Base-by-base conservation (phyloP, 192 early-diverging fungal genomes). In the Obelidium mucronatum region DNA sequence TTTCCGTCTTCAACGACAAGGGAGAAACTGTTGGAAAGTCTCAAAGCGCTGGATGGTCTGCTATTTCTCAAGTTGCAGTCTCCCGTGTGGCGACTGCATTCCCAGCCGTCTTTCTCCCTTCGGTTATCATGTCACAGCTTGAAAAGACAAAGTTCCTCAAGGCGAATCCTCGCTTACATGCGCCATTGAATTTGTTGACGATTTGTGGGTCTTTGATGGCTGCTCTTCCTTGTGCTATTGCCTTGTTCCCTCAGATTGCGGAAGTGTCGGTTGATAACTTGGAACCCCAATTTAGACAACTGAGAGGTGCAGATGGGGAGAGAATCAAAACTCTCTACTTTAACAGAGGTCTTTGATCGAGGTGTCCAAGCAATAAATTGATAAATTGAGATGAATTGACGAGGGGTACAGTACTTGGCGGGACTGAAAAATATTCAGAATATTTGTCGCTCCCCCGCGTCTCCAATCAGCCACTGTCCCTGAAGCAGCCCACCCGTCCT, bases 191-290 rank as follows among this genome's bases (percentile, higher is more conserved):
- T 68, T 94, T 71, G 84, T 86, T 79, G 79, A 78, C 63, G 11
- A 92, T 95, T 58, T 82, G 90, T 3, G 69, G 88, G 13, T 92
- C 88, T 19, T 78, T 94, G 56, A 85, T 93, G 88, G 89, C 88
- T 2, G 92, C 93, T 2, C 73, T 95, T 26, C 94, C 94, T 0
- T 84, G 88, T 48, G 93, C 94, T 0, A 90, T 95, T 73, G 94
- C 92, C 0, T 80, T 93, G 5, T 94, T 92, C 79, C 94, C 93
- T 19, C 93, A 95, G 75, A 80, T 78, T 40, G 94, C 89, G 24
- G 84, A 78, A 42, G 76, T 92, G 68, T 67, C 82, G 31, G 89
- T 92, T 15, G 63, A 78, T 24, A 85, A 82, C 2, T 73, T 94
- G 40, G 94, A 95, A 80, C 77, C 82, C 3, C 72, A 86, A 75